Evolutionary conservation across 805 yeast genomes (phyloP).

Genomic region (Ogataea salicorniae): DNA sequence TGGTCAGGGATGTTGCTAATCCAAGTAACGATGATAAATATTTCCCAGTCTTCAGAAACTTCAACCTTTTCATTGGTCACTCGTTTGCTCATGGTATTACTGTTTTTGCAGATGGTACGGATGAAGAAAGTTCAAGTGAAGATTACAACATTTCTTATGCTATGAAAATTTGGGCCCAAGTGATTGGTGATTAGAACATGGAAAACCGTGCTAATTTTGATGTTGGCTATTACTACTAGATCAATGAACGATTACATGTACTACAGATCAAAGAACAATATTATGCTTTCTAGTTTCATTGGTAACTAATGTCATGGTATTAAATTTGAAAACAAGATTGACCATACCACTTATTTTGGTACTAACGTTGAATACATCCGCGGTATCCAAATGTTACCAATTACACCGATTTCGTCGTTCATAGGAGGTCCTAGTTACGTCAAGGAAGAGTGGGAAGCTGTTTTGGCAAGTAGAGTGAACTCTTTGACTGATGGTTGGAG

Average conservation of each 20-base stretch:
- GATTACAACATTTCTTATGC: conserved; percentile 61
- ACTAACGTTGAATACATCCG: conserved; percentile 51
- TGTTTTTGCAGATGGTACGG: conserved; percentile 54
- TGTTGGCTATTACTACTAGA: conserved; percentile 47
- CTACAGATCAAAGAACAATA: conserved; percentile 39
- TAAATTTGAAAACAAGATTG: conserved; percentile 60
- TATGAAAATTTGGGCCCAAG: conserved; percentile 63
- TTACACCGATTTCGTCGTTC: conserved; percentile 60
- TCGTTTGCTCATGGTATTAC: conserved; percentile 65
- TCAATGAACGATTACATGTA: conserved; percentile 49
- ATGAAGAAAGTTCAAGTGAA: conserved; percentile 62
- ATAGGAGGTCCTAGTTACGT: conserved; percentile 54
- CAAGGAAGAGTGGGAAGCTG: conserved; percentile 61
- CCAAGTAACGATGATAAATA: conserved; percentile 44
- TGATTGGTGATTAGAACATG: conserved; percentile 45
- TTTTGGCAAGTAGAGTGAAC: conserved; percentile 40
- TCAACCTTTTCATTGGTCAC: conserved; percentile 66
- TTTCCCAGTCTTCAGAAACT: conserved; percentile 57
- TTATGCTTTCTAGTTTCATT: conserved; percentile 43
- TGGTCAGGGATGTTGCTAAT: conserved; percentile 61
- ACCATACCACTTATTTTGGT: conserved; percentile 65
- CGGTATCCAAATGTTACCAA: conserved; percentile 73
- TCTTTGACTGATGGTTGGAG: conserved; percentile 69
- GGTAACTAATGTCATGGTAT: conserved; percentile 59
- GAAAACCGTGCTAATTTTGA: conserved; percentile 49